Percentiles rank a stretch among this genome's conserved stretches.
Evolutionary conservation across 1,139 yeast species (phyloP).

Genomic region (Sugiyamaella sp.): DNA sequence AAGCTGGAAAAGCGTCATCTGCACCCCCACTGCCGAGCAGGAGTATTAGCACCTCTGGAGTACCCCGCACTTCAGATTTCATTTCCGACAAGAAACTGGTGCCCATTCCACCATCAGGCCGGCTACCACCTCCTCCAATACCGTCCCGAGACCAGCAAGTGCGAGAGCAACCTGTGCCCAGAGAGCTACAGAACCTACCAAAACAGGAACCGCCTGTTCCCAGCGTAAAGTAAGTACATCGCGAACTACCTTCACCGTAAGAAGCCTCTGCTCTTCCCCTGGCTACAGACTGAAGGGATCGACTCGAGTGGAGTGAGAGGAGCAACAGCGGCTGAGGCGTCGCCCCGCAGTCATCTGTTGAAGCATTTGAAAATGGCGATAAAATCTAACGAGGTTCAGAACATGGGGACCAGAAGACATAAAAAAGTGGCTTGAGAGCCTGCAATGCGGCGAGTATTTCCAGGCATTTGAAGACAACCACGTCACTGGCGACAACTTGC

Average conservation of each 20-base stretch:
- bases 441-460: slow-evolving; percentile 41
- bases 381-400: slow-evolving; percentile 17
- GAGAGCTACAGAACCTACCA: slow-evolving; percentile 16
- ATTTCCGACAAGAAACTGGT: no score
- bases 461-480: slow-evolving; percentile 48
- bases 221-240: slow-evolving; percentile 16
- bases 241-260: background rate
- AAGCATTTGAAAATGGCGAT: slow-evolving; percentile 10
- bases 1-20: background rate
- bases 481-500: slow-evolving; percentile 60
- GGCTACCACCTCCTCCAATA: no score
- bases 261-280: background rate
- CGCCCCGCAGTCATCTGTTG: background rate
- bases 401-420: slow-evolving; percentile 40
- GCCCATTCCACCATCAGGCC: no score
- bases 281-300: background rate
- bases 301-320: background rate
- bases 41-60: background rate
- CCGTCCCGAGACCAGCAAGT: background rate
- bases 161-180: background rate
- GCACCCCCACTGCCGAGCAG: background rate
- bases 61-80: background rate
- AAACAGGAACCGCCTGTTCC: slow-evolving; percentile 2
- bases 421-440: slow-evolving; percentile 44
- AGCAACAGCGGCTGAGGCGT: no score